Base-by-base conservation (phyloP, 2,329 filamentous ascomycete species). In the Claviceps monticola region DNA sequence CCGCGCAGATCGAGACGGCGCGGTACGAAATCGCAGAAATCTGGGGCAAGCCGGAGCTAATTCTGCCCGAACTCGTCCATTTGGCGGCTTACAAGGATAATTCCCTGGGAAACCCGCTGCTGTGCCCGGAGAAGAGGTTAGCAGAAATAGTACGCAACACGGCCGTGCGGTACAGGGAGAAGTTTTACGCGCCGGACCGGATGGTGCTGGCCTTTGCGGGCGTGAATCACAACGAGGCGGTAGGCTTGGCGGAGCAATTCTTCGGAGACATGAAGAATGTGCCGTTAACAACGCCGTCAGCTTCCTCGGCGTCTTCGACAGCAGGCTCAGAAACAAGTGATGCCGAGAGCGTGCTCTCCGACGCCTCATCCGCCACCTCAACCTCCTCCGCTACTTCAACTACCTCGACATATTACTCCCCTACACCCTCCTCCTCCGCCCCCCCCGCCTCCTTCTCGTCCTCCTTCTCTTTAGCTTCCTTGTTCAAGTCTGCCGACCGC, bases 21-120 rank as follows among this genome's bases (percentile, higher is more conserved):
- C 82, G 90, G 50, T 98, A 97, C 65, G 93, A 98, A 71, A 93
- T 98, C 66, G 82, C 82, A 23, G 93, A 97, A 73, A 97, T 98
- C 52, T 98, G 93, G 93, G 84, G 85, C 60, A 97, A 95, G 74
- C 90, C 93, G 0, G 91, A 97, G 62, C 78, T 98, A 52, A 97
- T 98, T 59, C 73, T 98, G 55, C 93, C 93, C 0, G 93, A 98
- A 70, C 71, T 98, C 59, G 84, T 97, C 39, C 93, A 98, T 67
- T 93, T 90, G 73, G 89, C 93, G 9, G 93, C 90, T 2, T 98
- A 88, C 71, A 93, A 89, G 72, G 86, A 93, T 64, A 97, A 98
- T 70, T 97, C 93, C 0, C 75, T 98, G 13, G 93, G 93, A 39
- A 94, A 97, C 68, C 93, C 93, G 4, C 68, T 98, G 58, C 71